Conservation (phyloP, 257 asterid species). For the Nicotiana tomentosiformis region DNA sequence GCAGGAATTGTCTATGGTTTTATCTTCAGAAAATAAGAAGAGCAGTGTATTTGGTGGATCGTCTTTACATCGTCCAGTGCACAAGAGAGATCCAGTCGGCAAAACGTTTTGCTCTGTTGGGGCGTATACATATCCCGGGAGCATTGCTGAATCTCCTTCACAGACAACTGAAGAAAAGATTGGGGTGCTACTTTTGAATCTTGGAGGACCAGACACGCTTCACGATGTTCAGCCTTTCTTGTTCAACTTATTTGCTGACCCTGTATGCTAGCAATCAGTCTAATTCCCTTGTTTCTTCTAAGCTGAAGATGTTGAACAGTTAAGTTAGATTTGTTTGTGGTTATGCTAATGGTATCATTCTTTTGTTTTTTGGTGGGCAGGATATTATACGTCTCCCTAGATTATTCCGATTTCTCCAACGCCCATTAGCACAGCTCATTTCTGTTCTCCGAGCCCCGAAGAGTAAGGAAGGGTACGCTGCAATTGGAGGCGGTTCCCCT, state of each 20-base stretch:
- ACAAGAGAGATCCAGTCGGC: slow-evolving; percentile 31
- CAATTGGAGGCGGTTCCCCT: slow-evolving; percentile 99
- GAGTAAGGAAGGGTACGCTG: slow-evolving; percentile 95
- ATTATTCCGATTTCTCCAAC: slow-evolving; percentile 77
- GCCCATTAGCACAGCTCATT: slow-evolving; percentile 86
- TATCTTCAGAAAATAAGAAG: slow-evolving; percentile 16
- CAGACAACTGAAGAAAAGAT: slow-evolving; percentile 52
- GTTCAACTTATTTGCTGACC: slow-evolving; percentile 88
- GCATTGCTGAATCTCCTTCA: slow-evolving; percentile 27
- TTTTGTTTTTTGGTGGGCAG: slow-evolving; percentile 22
- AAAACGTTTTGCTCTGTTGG: slow-evolving; percentile 46
- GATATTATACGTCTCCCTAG: slow-evolving; percentile 97
- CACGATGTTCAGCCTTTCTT: slow-evolving; percentile 89
- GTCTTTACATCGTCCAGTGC: slow-evolving; percentile 26
- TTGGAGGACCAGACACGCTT: slow-evolving; percentile 94
- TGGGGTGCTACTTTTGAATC: slow-evolving; percentile 89
- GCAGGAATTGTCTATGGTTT: slow-evolving; percentile 9
- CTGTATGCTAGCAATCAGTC: slow-evolving; percentile 41
- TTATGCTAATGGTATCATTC: background rate
- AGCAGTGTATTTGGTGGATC: slow-evolving; percentile 19
- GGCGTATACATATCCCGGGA: slow-evolving; percentile 34
- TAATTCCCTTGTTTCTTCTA: background rate
- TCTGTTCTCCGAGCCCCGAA: slow-evolving; percentile 83
- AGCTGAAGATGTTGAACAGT: background rate
- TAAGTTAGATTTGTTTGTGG: background rate